These are phyloP conservation scores for Colletotrichum neosansevieriae DNA, from an alignment of 2,329 filamentous ascomycete species.

Conservation along the genomic window DNA sequence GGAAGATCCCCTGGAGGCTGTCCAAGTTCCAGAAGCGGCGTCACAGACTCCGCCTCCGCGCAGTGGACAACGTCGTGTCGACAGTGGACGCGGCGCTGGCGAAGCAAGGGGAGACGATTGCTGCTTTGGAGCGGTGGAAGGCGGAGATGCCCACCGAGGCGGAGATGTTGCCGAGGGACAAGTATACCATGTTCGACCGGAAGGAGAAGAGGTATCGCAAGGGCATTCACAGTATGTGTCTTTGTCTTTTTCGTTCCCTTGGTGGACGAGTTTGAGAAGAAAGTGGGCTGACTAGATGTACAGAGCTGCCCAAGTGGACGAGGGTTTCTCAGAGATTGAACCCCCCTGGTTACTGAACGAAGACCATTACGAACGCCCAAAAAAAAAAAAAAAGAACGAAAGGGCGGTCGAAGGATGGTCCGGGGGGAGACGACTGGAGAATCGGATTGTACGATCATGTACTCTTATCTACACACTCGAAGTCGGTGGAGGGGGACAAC, in stretches of 20 bases:
- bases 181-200: conserved; percentile 97
- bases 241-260: conserved; percentile 13
- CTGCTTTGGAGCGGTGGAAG: conserved; percentile 91
- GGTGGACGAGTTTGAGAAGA: background rate
- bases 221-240: conserved; percentile 92
- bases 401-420: background rate
- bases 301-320: conserved; percentile 92
- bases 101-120: conserved; percentile 77
- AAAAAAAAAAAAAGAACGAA: background rate
- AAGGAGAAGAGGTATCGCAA: conserved; percentile 97
- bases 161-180: conserved; percentile 96
- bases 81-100: conserved; percentile 83
- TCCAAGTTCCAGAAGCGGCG: conserved; percentile 91
- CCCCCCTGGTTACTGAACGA: conserved; percentile 85
- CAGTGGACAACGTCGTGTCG: conserved; percentile 88
- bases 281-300: conserved; percentile 27
- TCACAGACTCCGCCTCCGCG: conserved; percentile 83
- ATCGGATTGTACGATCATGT: conserved; percentile 7
- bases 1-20: conserved; percentile 98
- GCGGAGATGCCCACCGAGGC: conserved; percentile 93
- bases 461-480: conserved; percentile 16
- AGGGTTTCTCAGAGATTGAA: conserved; percentile 94
- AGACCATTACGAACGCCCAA: background rate
- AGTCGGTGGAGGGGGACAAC: background rate
- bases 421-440: background rate